Conservation (phyloP, 345 rosid genomes). For the Pseudoturritis turrita region DNA sequence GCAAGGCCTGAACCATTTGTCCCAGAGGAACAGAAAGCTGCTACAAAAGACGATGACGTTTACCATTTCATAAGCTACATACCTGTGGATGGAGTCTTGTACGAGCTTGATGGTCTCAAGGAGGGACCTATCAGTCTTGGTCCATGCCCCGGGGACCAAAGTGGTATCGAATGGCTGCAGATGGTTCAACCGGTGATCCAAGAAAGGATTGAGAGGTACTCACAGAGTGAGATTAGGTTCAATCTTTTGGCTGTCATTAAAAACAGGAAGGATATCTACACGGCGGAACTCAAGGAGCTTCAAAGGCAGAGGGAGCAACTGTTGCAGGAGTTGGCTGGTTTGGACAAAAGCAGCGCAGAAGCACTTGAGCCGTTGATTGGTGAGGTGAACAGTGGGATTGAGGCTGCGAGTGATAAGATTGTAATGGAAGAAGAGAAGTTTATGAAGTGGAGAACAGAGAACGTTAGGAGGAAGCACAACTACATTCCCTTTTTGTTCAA, state of each 20-base stretch:
- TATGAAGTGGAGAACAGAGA: constrained; percentile 95
- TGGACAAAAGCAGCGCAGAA: constrained; percentile 47
- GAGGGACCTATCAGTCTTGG: constrained; percentile 97
- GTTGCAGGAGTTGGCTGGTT: constrained; percentile 54
- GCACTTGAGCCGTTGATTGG: constrained; percentile 54
- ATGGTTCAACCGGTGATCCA: constrained; percentile 96
- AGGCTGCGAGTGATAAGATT: constrained; percentile 77
- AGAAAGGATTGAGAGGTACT: constrained; percentile 85
- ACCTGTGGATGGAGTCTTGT: constrained; percentile 83
- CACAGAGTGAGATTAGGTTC: constrained; percentile 91
- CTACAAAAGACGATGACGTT: constrained; percentile 92
- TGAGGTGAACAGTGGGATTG: constrained; percentile 72
- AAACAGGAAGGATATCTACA: constrained; percentile 83
- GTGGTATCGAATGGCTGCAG: constrained; percentile 74
- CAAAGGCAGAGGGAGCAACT: constrained; percentile 80
- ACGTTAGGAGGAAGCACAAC: constrained; percentile 89
- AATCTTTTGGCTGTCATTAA: constrained; percentile 91
- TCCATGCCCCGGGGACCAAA: constrained; percentile 52
- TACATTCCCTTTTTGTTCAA: constrained; percentile 94
- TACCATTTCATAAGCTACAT: constrained; percentile 97
- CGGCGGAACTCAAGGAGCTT: constrained; percentile 82
- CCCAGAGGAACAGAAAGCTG: constrained; percentile 81
- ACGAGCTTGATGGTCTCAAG: constrained; percentile 96
- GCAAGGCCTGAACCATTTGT: constrained; percentile 98
- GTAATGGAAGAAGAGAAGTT: constrained; percentile 93